Evolutionary conservation across 306 rosid species (phyloP), one percentile per base, ranked within the genome.

Genomic region (Vachellia collinsii): DNA sequence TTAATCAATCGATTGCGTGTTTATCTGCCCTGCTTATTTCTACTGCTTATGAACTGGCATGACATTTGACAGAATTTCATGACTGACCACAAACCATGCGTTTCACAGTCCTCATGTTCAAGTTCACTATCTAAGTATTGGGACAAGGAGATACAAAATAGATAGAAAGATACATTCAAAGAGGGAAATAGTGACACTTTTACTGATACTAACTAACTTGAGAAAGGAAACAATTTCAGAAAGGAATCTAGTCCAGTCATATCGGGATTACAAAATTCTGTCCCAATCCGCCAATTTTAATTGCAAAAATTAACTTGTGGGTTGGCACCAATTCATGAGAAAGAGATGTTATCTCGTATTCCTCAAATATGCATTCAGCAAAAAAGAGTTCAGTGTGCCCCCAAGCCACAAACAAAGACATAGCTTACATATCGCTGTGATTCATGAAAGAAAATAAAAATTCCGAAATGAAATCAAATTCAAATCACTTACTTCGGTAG

Each of bases 401-500:
- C 63, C 29, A 20, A 56, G 12, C 63, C 63, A 56, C 25, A 20
- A 56, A 20, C 34, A 20, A 20, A 56, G 20, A 9, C 20, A 56
- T 3, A 59, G 65, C 16, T 74, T 36, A n/a, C 6, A 3, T 17
- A 74, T 54, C 54, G 66, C 34, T 3, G 19, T 8, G 53, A 38
- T 29, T 78, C 42, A 5, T 53, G 11, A 41, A 43, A 12, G 51
- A 42, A 70, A 51, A 56, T 20, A 11, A 25, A 79, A 72, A 58
- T 17, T 25, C 43, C 48, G 70, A 29, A 41, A 38, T 36, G 36
- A 54, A 36, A 62, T 37, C 7, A 19, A 64, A 43, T 47, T 75
- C 22, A 34, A 62, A 75, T 54, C 66, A 84, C 99, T 85, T 89
- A 95, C 99, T 80, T 91, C 98, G 19, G 90, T 77, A 68, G 88